Conservation (phyloP, 805 yeast genomes). For the Alloascoidea hylecoeti region DNA sequence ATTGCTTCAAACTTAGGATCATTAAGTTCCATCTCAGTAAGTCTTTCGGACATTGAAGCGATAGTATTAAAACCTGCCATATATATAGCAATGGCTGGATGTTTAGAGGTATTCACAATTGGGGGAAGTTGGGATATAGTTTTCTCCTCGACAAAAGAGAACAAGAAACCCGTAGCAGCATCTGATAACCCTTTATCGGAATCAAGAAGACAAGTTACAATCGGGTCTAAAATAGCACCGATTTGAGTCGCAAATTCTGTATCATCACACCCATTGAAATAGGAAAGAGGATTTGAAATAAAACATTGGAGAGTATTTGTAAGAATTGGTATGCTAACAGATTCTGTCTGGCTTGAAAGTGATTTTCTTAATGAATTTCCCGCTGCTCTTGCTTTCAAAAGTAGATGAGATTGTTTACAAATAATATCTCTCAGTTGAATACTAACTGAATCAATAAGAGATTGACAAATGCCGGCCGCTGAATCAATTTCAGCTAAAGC, state of each 20-base stretch:
- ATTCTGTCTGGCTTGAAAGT: background rate
- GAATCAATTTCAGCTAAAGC: background rate
- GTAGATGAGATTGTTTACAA: background rate
- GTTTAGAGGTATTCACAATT: background rate
- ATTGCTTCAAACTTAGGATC: background rate
- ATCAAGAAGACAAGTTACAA: background rate
- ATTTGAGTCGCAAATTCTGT: background rate
- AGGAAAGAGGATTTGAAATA: background rate
- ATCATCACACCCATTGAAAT: background rate
- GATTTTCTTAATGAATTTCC: background rate
- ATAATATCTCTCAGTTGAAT: background rate
- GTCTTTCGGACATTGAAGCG: background rate
- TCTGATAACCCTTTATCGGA: background rate
- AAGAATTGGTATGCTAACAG: background rate
- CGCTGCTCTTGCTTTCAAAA: background rate
- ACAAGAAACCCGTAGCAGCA: background rate
- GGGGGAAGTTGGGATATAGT: background rate
- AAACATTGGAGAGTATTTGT: background rate
- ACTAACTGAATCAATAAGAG: background rate
- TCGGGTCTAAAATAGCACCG: slow-evolving; percentile 2
- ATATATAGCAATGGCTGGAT: background rate
- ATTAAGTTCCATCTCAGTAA: background rate
- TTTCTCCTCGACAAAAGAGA: background rate
- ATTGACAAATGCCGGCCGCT: background rate
- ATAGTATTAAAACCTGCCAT: background rate